phyloP scores from a whole-genome alignment of 257 asterid genomes.

The Verbena officinalis region DNA sequence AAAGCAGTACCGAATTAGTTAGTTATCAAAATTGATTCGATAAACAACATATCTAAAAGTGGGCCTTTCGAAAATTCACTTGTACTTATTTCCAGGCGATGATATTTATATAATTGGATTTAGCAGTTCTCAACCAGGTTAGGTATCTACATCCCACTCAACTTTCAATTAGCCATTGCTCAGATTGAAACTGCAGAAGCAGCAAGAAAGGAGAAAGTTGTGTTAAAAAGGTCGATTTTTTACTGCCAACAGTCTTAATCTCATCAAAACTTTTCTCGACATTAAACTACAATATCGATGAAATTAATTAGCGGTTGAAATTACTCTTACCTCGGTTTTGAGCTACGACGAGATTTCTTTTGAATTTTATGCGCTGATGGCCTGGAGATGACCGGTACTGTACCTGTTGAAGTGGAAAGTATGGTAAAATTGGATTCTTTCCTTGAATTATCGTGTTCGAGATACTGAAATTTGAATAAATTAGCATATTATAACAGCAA shows the following conservation, averaged over 20 bases:
- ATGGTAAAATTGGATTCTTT: neutral
- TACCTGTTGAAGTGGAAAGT: constrained; percentile 7
- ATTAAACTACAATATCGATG: neutral
- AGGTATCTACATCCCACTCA: neutral
- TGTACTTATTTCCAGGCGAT: neutral
- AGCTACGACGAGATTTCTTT: constrained; percentile 9
- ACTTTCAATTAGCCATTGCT: neutral
- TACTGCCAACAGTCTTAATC: neutral
- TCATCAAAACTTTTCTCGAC: neutral
- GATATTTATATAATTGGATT: neutral
- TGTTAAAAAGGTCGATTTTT: neutral
- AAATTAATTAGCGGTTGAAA: neutral
- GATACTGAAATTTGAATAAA: neutral
- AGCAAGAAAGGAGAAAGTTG: neutral
- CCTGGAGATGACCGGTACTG: neutral
- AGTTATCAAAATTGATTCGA: neutral
- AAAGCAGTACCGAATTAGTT: neutral
- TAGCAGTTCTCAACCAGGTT: constrained; percentile 4
- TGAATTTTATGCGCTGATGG: constrained; percentile 19
- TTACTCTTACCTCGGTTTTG: constrained; percentile 28
- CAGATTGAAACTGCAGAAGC: neutral
- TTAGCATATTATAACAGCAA: constrained; percentile 8
- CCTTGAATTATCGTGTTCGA: neutral
- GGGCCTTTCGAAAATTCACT: neutral
- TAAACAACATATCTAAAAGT: neutral